Evolutionary conservation across 2,329 filamentous ascomycete species (phyloP).

Genomic region (Daldinia eschscholtzii): DNA sequence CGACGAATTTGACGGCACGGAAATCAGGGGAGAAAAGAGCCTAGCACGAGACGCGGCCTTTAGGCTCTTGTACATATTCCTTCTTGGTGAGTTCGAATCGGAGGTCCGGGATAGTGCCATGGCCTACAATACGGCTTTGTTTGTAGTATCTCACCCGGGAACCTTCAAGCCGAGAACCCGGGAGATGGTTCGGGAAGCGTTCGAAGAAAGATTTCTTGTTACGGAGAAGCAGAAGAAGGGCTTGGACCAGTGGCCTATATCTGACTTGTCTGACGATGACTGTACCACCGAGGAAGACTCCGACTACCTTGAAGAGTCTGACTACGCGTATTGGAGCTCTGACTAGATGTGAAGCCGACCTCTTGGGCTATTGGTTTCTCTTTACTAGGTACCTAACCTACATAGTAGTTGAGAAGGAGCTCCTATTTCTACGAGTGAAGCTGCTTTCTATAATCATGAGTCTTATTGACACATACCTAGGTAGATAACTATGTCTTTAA

Average conservation of each 20-base stretch:
- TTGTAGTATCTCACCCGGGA: slow-evolving; percentile 21
- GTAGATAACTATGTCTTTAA: background rate
- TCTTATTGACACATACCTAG: background rate
- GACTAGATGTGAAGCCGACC: background rate
- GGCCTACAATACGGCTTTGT: slow-evolving; percentile 19
- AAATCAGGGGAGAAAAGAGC: background rate
- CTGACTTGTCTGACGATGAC: background rate
- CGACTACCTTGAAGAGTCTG: background rate
- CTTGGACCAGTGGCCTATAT: slow-evolving; percentile 9
- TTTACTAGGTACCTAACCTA: no score
- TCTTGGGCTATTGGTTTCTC: background rate
- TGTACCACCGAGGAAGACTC: background rate
- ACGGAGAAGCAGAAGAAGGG: slow-evolving; percentile 20
- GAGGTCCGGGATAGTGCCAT: slow-evolving; percentile 5
- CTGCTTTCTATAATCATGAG: background rate
- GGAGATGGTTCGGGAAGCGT: slow-evolving; percentile 25
- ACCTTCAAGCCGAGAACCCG: slow-evolving; percentile 21
- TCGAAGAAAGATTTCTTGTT: slow-evolving; percentile 21
- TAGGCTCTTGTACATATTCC: slow-evolving; percentile 21
- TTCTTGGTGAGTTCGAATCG: slow-evolving; percentile 20
- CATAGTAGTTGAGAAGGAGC: background rate
- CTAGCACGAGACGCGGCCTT: slow-evolving; percentile 29
- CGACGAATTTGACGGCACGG: slow-evolving; percentile 2
- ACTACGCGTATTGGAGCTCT: background rate
- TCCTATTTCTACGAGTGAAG: background rate